phyloP scores from a whole-genome alignment of 2,329 filamentous ascomycete genomes.

The Fusarium beomiforme region DNA sequence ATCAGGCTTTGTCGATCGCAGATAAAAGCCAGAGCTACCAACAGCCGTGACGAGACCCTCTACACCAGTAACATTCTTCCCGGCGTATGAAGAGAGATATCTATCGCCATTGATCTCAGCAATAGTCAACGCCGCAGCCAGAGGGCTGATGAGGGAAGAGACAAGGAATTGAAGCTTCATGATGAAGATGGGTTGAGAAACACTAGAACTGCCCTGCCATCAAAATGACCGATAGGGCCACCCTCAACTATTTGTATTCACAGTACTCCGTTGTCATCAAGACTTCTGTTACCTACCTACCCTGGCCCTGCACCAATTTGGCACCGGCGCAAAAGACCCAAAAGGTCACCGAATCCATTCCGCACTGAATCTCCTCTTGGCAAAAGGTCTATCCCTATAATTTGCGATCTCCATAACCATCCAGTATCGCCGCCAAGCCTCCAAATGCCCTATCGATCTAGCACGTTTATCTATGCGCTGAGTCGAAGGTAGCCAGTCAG shows the following conservation, averaged over 20 bases:
- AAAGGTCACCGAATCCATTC: slow-evolving; percentile 29
- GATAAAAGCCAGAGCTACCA: slow-evolving; percentile 69
- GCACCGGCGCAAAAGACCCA: slow-evolving; percentile 19
- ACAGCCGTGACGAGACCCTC: slow-evolving; percentile 73
- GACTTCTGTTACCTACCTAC: slow-evolving; percentile 7
- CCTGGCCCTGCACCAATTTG: neutral
- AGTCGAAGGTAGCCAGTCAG: slow-evolving; percentile 32
- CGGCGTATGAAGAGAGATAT: slow-evolving; percentile 70
- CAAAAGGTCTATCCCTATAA: slow-evolving; percentile 19
- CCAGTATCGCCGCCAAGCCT: slow-evolving; percentile 20
- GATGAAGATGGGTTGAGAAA: neutral
- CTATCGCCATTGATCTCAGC: slow-evolving; percentile 72
- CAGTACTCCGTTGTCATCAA: neutral
- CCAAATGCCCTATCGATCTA: slow-evolving; percentile 40
- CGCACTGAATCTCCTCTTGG: slow-evolving; percentile 9
- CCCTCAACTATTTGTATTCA: slow-evolving; percentile 34
- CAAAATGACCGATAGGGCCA: neutral
- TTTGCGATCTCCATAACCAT: neutral
- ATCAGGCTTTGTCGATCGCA: slow-evolving; percentile 69
- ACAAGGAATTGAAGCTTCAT: slow-evolving; percentile 47
- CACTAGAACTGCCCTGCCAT: slow-evolving; percentile 4
- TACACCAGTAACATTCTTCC: slow-evolving; percentile 66
- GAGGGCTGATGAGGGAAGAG: slow-evolving; percentile 36
- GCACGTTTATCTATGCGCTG: slow-evolving; percentile 43
- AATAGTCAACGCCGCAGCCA: slow-evolving; percentile 58